Base-by-base conservation (phyloP, 768 basidiomycete genomes). In the Leccinum boreale region DNA sequence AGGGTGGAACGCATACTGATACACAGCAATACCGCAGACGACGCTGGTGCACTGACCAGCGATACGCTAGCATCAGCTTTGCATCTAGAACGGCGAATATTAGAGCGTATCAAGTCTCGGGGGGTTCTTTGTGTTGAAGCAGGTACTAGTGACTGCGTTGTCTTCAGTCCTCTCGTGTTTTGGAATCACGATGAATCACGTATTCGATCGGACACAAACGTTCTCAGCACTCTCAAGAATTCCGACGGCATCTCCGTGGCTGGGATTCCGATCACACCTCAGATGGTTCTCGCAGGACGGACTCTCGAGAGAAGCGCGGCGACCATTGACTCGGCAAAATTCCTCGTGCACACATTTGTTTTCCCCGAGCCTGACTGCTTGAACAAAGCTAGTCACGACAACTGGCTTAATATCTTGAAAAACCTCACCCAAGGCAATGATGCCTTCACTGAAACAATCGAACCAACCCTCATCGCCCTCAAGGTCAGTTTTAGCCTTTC, bases 331-430 rank as follows among this genome's bases (percentile, higher is more conserved):
- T 81, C 78, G 58, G 87, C 89, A 49, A 81, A 78, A 52, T 89
- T 85, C 66, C 80, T 94, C 19, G 89, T 86, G 15, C 77, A 93
- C 57, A 92, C 90, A 0, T 94, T 90, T 70, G 86, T 92, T 73
- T 92, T 94, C 67, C 85, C 82, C 2, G 87, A 91, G 62, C 81
- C 77, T 15, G 85, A 88, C 61, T 93, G 91, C 72, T 72, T 85
- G 60, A 79, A 80, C 42, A 80, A 78, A 54, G 70, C 76, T 12
- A 86, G 86, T 42, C 91, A 90, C 62, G 70, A 77, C 52, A 71
- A 77, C 29, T 93, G 90, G 90, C 70, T 82, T 49, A 75, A 86
- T 35, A 74, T 80, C 10, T 74, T 93, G 14, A 70, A 75, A 51
- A 72, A 77, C 42, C 76, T 77, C 1, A 73, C 76, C 0, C 71